phyloP scores from a whole-genome alignment of 495 filamentous ascomycete genomes.

The Penicillium fimorum region DNA sequence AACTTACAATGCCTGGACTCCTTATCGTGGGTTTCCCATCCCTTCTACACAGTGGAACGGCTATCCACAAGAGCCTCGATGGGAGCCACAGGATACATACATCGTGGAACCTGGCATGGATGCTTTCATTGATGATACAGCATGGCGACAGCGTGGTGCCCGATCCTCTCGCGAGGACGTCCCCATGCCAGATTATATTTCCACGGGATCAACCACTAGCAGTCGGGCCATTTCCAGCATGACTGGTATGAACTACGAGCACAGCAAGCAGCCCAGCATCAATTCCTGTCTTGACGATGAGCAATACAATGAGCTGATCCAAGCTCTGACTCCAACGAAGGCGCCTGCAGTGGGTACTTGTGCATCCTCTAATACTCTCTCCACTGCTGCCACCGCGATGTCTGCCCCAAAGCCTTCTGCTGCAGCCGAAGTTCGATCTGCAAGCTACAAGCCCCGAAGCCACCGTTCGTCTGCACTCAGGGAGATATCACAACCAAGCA shows the following conservation, averaged over 20 bases:
- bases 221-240: constrained; percentile 46
- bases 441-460: constrained; percentile 26
- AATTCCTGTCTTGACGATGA: constrained; percentile 34
- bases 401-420: constrained; percentile 32
- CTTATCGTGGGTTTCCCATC: constrained; percentile 24
- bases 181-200: constrained; percentile 54
- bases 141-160: constrained; percentile 37
- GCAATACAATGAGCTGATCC: constrained; percentile 40
- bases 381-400: constrained; percentile 27
- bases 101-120: constrained; percentile 30
- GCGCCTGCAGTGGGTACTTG: constrained; percentile 30
- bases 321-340: constrained; percentile 45
- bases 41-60: constrained; percentile 18
- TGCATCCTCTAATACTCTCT: constrained; percentile 45
- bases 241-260: constrained; percentile 45
- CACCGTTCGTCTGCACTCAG: constrained; percentile 23
- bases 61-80: constrained; percentile 10
- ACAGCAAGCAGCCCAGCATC: constrained; percentile 46
- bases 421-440: constrained; percentile 34
- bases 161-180: constrained; percentile 48
- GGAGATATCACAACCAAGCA: constrained; percentile 28
- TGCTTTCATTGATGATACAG: constrained; percentile 31
- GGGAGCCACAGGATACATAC: constrained; percentile 30
- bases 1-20: constrained; percentile 27
- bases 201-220: constrained; percentile 36